Conservation (phyloP, 106 monocot species). For the Ottelia alismoides region DNA sequence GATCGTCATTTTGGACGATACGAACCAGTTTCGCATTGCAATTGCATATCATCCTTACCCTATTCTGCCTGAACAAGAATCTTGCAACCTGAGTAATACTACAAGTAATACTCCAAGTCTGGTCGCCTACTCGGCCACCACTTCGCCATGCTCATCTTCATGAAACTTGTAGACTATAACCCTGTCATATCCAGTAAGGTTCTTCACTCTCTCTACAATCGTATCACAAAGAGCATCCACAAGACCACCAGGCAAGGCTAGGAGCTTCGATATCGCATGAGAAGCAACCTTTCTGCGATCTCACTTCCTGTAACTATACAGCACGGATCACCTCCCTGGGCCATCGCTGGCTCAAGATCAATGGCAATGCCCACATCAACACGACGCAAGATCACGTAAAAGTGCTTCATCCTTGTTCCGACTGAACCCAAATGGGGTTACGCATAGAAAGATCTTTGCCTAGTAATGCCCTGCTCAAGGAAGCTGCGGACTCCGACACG, state of each 20-base stretch:
- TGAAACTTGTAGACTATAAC: slow-evolving; percentile 81
- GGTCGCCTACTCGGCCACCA: slow-evolving; percentile 44
- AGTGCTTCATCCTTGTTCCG: slow-evolving; percentile 48
- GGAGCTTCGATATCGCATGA: slow-evolving; percentile 54
- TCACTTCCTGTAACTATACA: slow-evolving; percentile 48
- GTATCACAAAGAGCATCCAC: slow-evolving; percentile 56
- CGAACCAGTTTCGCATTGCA: slow-evolving; percentile 23
- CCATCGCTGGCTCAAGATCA: slow-evolving; percentile 65
- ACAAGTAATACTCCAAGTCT: slow-evolving; percentile 59
- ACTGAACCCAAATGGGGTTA: slow-evolving; percentile 61
- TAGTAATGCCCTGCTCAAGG: slow-evolving; percentile 46
- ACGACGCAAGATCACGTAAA: slow-evolving; percentile 54
- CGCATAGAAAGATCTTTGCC: slow-evolving; percentile 44
- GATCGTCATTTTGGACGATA: slow-evolving; percentile 37
- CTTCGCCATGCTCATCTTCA: slow-evolving; percentile 75
- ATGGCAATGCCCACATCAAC: slow-evolving; percentile 45
- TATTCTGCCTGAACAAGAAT: slow-evolving; percentile 74
- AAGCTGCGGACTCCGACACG: slow-evolving; percentile 19
- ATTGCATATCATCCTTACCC: slow-evolving; percentile 74
- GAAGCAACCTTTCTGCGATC: slow-evolving; percentile 67
- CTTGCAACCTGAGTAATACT: slow-evolving; percentile 67
- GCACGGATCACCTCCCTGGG: slow-evolving; percentile 29
- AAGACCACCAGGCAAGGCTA: slow-evolving; percentile 57
- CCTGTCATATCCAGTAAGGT: slow-evolving; percentile 57
- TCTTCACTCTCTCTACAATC: slow-evolving; percentile 41